Base-by-base conservation (phyloP, 768 basidiomycete species). In the Rubroboletus pulcherrimus region DNA sequence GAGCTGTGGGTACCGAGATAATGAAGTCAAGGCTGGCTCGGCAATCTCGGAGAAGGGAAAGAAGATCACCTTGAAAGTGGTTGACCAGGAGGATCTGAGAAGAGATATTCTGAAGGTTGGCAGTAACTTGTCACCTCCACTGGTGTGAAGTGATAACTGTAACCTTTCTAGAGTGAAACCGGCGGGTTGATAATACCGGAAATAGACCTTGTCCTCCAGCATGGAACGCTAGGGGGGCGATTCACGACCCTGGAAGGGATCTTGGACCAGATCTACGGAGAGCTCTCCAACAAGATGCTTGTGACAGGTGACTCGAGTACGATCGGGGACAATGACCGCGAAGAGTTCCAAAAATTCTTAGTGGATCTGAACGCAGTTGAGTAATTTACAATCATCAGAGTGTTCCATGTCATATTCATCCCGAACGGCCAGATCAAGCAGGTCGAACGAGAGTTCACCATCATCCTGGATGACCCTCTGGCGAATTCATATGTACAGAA, bases 221-320 rank as follows among this genome's bases (percentile, higher is more conserved):
- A 92, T 17, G 97, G 97, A 5, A 98, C 97, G 0, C 83, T 99
- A 4, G 97, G 97, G 12, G 97, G 97, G 9, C 83, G 97, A 10
- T 99, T 99, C 76, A 99, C 97, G 0, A 99, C 97, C 0, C 78
- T 98, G 21, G 97, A 99, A 72, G 97, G 97, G 21, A 87, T 98
- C 52, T 78, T 99, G 35, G 82, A 91, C 55, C 97, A 98, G 66
- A 81, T 99, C 2, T 93, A 96, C 75, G 94, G 96, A 58, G 96
- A 99, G 68, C 82, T 99, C 10, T 87, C 87, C 30, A 86, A 88
- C 57, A 98, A 98, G 66, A 85, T 88, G 12, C 86, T 95, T 66
- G 77, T 86, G 1, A 75, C 78, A 1, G 91, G 91, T 24, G 92
- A 93, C 69, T 81, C 88, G 7, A 60, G 58, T 24, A 63, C 60